A percentile compares a stretch with the other conserved stretches of the same genome.
Evolutionary conservation across 495 filamentous ascomycete species (phyloP).

Genomic region (Neurospora sp.): DNA sequence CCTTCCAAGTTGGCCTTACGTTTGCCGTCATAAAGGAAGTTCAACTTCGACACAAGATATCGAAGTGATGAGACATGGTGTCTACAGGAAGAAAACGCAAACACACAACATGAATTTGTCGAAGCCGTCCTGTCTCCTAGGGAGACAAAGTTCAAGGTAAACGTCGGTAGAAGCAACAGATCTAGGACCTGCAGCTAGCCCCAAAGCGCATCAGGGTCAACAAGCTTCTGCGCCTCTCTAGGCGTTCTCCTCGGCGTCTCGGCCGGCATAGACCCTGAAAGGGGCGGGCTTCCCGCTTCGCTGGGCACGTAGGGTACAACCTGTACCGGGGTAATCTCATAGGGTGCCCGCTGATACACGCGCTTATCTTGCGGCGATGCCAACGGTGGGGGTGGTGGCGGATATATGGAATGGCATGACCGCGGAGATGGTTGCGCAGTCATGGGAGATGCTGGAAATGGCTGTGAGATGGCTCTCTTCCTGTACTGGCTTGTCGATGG

Average conservation of each 20-base stretch:
- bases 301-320: constrained; percentile 5
- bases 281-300: neutral
- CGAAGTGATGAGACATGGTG: neutral
- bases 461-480: constrained; percentile 5
- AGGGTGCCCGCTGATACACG: constrained; percentile 8
- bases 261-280: neutral
- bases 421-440: neutral
- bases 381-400: neutral
- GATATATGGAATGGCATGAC: neutral
- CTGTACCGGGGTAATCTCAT: constrained; percentile 1
- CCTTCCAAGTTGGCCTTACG: neutral
- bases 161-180: neutral
- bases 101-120: neutral
- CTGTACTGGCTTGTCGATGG: neutral
- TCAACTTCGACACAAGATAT: neutral
- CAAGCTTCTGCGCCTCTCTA: constrained; percentile 4
- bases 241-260: constrained; percentile 1
- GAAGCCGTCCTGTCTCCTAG: neutral
- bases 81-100: neutral
- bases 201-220: constrained; percentile 12
- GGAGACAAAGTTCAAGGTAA: neutral
- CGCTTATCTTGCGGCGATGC: constrained; percentile 9
- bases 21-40: neutral
- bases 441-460: neutral
- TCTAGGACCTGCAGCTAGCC: neutral